phyloP scores from a whole-genome alignment of 306 rosid genomes.

The Castanopsis chinensis region DNA sequence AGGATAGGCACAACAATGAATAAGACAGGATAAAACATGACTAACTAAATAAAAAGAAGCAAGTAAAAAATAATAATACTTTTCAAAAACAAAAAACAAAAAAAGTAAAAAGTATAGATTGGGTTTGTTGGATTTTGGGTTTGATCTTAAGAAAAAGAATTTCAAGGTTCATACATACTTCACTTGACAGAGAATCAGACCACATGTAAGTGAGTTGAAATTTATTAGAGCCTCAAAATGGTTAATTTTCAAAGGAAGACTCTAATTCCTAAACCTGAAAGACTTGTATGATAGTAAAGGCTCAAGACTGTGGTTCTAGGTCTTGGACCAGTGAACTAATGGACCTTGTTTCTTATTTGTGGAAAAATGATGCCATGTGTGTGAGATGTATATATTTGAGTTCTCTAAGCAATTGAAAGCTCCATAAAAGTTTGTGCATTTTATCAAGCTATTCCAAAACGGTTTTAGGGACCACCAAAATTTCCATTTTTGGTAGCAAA shows the following conservation, averaged over 20 bases:
- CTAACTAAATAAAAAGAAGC: neutral
- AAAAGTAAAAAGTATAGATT: neutral
- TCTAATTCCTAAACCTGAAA: neutral
- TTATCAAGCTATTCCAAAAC: neutral
- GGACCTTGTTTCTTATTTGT: neutral
- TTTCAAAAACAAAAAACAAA: no score
- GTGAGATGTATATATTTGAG: neutral
- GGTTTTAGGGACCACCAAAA: neutral
- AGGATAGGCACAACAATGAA: no score
- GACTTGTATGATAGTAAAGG: neutral
- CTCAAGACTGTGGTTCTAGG: neutral
- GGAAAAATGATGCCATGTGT: neutral
- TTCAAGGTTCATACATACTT: neutral
- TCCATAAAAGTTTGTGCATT: neutral
- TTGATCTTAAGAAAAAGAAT: neutral
- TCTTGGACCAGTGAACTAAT: neutral
- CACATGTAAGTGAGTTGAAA: neutral
- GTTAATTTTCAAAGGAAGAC: neutral
- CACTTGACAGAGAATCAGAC: neutral
- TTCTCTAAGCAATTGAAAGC: neutral
- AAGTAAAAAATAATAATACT: neutral
- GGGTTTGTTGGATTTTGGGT: neutral
- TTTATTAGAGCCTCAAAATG: neutral
- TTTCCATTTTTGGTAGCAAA: neutral
- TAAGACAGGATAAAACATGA: neutral